phyloP scores from a whole-genome alignment of 768 basidiomycete species.

The Panaeolus cyanescens region DNA sequence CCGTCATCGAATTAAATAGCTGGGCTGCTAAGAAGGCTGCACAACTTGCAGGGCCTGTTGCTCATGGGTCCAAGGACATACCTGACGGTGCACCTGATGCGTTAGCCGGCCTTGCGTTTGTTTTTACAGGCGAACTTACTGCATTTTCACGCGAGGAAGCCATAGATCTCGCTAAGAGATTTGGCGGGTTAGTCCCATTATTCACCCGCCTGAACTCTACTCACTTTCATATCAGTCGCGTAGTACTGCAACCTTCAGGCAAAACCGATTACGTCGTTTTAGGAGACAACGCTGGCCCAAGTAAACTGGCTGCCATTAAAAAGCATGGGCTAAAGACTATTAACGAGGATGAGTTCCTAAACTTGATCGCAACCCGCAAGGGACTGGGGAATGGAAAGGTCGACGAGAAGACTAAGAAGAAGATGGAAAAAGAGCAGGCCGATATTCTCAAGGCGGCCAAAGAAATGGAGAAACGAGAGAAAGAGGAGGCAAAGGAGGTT shows the following conservation, averaged over 20 bases:
- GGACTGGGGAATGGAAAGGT: constrained; percentile 49
- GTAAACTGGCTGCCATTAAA: constrained; percentile 85
- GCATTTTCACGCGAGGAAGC: constrained; percentile 90
- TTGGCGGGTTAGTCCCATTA: constrained; percentile 72
- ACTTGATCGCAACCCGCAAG: constrained; percentile 75
- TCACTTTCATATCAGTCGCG: constrained; percentile 55
- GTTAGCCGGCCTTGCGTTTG: constrained; percentile 84
- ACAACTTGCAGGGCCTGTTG: constrained; percentile 59
- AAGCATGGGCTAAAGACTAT: constrained; percentile 77
- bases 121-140: constrained; percentile 92
- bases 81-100: constrained; percentile 75
- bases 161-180: constrained; percentile 86
- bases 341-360: constrained; percentile 85
- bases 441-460: constrained; percentile 72
- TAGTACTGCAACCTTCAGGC: constrained; percentile 84
- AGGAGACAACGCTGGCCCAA: constrained; percentile 84
- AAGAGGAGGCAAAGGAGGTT: constrained; percentile 42
- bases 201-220: background rate
- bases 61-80: constrained; percentile 68
- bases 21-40: constrained; percentile 58
- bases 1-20: constrained; percentile 20
- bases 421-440: constrained; percentile 77
- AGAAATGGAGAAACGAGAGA: constrained; percentile 78
- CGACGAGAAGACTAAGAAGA: constrained; percentile 82
- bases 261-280: constrained; percentile 90